Base-by-base conservation (phyloP, 192 early-diverging fungal species). In the Bifiguratus adelaidae region DNA sequence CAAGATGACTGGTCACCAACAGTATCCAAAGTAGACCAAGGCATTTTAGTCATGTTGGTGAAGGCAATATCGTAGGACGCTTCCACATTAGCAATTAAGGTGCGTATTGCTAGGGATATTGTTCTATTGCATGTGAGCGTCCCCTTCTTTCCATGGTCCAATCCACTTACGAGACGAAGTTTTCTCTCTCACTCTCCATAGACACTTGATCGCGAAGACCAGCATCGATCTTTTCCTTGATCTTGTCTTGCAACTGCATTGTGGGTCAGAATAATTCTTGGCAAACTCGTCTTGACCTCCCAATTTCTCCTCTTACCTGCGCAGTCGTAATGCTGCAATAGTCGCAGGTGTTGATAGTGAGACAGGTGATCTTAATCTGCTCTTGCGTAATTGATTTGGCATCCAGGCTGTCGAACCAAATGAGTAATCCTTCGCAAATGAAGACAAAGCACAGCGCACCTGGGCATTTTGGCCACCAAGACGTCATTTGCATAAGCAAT, bases 1-100 rank as follows among this genome's bases (percentile, higher is more conserved):
- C 94, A 92, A 30, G 76, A 80, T 0, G 88, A 91, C 59, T 99
- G 95, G 62, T 99, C 95, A 8, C 93, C 95, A 13, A 97, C 93
- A 7, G 79, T 69, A 43, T 89, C 82, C 40, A 97, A 50, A 0
- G 71, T 74, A 4, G 70, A 80, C 93, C 95, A 99, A 2, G 74
- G 73, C 8, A 83, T 65, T 48, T 80, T 77, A 3, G 79, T 53
- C 86, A 99, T 89, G 32, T 34, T 34, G 32, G 32, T 34, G 15
- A 34, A 34, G 32, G 32, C 32, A 11, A 34, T 34, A 15, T 34
- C 32, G 15, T 16, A 60, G 45, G 13, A 8, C 30, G 15, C 9
- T 15, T 58, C 27, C 58, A 12, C 6, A 59, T 15, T 13, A 35
- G 33, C 4, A 33, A 42, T 3, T 0, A 44, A 28, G 16, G 44